Base-by-base conservation (phyloP, 2,329 filamentous ascomycete genomes). In the Aspergillus jensenii region DNA sequence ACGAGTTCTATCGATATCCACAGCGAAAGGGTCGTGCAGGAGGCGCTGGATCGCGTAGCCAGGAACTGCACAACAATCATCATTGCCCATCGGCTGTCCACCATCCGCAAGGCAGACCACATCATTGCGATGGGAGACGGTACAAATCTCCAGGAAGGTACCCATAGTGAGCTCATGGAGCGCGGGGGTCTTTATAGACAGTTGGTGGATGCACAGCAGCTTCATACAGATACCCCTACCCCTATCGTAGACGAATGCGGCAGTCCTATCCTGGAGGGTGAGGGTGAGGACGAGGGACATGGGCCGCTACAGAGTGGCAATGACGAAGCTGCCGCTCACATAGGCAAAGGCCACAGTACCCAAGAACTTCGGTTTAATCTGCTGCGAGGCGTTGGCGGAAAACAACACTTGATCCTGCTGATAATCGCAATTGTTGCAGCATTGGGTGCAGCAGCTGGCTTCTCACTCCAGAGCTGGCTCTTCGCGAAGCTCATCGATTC, bases 1-100 rank as follows among this genome's bases (percentile, higher is more conserved):
- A 99, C 95, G 0, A 95, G 90, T 40, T 92, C 92, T 3, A 82
- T 99, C 0, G 95, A 99, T 69, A 96, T 93, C 17, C 93, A 95
- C 70, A 96, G 91, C 0, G 95, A 99, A 76, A 91, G 91, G 45
- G 89, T 96, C 8, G 93, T 99, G 0, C 95, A 98, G 73, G 91
- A 90, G 45, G 95, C 95, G 17, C 82, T 99, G 7, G 93, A 98
- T 67, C 88, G 85, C 48, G 95, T 93, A 23, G 84, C 92, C 1
- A 83, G 89, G 62, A 93, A 93, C 23, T 86, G 95, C 53, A 99
- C 95, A 0, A 98, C 95, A 2, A 96, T 98, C 66, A 90, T 93
- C 7, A 98, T 99, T 74, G 95, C 95, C 43, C 95, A 99, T 78
- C 88, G 93, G 65, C 82, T 99, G 6, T 96, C 92, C 0, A 99